Conservation (phyloP, 495 filamentous ascomycete genomes). For the Aspergillus mulundensis region DNA sequence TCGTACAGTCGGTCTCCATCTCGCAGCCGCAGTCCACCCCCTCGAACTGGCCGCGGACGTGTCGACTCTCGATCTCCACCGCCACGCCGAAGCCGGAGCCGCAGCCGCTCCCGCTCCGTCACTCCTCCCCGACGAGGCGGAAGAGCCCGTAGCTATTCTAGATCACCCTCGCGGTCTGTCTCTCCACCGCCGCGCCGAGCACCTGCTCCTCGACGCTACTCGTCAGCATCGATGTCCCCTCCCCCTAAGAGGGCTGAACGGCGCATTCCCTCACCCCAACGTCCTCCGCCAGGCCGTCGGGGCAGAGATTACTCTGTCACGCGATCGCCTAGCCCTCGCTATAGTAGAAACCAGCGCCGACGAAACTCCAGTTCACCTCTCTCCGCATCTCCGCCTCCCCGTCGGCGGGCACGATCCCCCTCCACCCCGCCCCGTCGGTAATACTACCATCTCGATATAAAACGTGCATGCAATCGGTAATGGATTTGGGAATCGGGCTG, state of each 20-base stretch:
- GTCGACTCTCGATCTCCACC: slow-evolving; percentile 26
- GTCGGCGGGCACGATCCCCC: slow-evolving; percentile 15
- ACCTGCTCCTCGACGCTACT: slow-evolving; percentile 17
- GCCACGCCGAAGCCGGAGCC: slow-evolving; percentile 25
- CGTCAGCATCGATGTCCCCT: slow-evolving; percentile 29
- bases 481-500: not conserved
- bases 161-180: slow-evolving; percentile 34
- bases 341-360: slow-evolving; percentile 16
- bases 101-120: slow-evolving; percentile 34
- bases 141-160: slow-evolving; percentile 28
- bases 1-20: slow-evolving; percentile 33
- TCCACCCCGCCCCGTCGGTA: slow-evolving; percentile 29
- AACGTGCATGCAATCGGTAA: not conserved
- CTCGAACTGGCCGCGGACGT: slow-evolving; percentile 25
- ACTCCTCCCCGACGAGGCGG: slow-evolving; percentile 26
- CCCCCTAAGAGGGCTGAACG: slow-evolving; percentile 21
- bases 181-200: slow-evolving; percentile 27
- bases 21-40: slow-evolving; percentile 22
- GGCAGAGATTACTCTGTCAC: slow-evolving; percentile 15
- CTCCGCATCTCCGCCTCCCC: slow-evolving; percentile 20
- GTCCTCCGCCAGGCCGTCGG: slow-evolving; percentile 10
- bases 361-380: slow-evolving; percentile 21
- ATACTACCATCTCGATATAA: not conserved
- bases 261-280: slow-evolving; percentile 22
- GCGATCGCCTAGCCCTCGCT: slow-evolving; percentile 25